These are phyloP conservation scores for Boletus vermiculosoides DNA, from an alignment of 768 basidiomycete species.

Conservation along the genomic window DNA sequence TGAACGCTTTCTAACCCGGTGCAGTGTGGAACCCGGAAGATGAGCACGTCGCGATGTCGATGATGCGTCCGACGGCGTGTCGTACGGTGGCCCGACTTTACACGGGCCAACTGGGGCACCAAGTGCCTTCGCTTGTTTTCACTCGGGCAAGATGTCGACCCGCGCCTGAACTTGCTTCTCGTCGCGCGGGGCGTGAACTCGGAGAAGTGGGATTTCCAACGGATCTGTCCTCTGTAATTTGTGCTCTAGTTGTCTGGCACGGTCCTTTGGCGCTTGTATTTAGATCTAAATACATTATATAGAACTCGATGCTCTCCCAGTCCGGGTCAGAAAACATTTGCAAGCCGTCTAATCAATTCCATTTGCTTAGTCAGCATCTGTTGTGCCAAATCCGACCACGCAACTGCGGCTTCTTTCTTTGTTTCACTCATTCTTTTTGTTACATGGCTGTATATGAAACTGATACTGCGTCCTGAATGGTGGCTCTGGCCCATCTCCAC, in stretches of 20 bases:
- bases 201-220: no score
- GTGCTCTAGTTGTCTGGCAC: no score
- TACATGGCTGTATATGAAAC: slow-evolving; percentile 59
- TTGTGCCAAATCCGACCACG: not conserved
- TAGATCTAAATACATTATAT: no score
- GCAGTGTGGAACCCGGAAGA: not conserved
- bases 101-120: no score
- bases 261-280: no score
- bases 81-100: not conserved
- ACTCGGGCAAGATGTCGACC: not conserved
- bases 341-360: not conserved
- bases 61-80: not conserved
- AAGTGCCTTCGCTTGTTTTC: not conserved
- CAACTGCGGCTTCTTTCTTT: not conserved
- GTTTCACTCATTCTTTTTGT: slow-evolving; percentile 8
- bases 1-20: no score
- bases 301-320: not conserved
- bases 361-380: slow-evolving; percentile 19
- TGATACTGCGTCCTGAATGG: slow-evolving; percentile 81
- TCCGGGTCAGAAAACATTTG: no score
- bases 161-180: no score
- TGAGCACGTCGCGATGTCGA: not conserved
- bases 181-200: not conserved
- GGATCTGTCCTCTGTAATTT: not conserved
- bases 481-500: slow-evolving; percentile 78